phyloP scores from a whole-genome alignment of 1,284 basidiomycete species.

The Ganoderma leucocontextum region DNA sequence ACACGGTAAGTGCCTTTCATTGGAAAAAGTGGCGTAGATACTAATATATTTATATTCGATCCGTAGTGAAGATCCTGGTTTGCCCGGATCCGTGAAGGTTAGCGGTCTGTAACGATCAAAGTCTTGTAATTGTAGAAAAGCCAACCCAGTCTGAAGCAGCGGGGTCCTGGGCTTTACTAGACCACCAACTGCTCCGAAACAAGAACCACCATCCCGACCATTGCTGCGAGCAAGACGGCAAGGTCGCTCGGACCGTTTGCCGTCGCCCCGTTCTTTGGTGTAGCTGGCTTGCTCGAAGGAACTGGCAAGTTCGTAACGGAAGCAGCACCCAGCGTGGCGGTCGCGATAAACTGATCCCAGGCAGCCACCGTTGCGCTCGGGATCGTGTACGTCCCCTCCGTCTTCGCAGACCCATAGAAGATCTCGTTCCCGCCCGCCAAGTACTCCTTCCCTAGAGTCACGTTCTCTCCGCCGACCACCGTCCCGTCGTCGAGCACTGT shows the following conservation, averaged over 20 bases:
- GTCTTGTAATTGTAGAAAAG: not conserved
- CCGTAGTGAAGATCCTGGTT: conserved; percentile 10
- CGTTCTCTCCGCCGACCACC: conserved; percentile 58
- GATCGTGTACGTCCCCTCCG: conserved; percentile 25
- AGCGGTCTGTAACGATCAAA: not conserved
- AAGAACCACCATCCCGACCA: not conserved
- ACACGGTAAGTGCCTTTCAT: conserved; percentile 33
- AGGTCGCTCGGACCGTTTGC: not conserved
- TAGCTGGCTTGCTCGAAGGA: not conserved
- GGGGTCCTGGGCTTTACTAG: not conserved
- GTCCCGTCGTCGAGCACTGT: conserved; percentile 34
- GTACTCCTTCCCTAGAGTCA: conserved; percentile 49
- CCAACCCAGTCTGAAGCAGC: too few species aligned
- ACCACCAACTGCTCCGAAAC: not conserved
- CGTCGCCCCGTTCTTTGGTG: not conserved
- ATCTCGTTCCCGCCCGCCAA: conserved; percentile 47
- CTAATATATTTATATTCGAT: not conserved
- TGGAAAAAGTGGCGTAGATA: not conserved
- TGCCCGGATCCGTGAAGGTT: not conserved
- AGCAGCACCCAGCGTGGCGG: not conserved
- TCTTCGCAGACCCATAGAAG: conserved; percentile 31
- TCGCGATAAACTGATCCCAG: conserved; percentile 51
- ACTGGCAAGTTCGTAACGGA: not conserved
- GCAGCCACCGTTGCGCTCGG: conserved; percentile 55
- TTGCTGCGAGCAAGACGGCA: not conserved